These are phyloP conservation scores for Cenchrus fungigraminus DNA, from an alignment of 176 grass and related monocot genomes.

Conservation along the genomic window DNA sequence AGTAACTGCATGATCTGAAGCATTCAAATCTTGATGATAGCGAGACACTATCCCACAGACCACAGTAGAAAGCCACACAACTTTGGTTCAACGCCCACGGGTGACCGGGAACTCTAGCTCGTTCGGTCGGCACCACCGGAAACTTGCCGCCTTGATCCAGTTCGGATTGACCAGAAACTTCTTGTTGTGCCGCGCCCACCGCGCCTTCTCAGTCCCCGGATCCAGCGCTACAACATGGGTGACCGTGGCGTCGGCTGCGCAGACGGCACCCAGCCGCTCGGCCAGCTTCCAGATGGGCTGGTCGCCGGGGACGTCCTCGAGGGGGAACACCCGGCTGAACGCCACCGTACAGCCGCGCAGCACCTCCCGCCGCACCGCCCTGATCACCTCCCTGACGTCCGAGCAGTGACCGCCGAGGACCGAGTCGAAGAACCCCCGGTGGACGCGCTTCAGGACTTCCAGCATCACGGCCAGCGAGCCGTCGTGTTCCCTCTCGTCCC, in stretches of 20 bases:
- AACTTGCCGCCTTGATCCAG: conserved; percentile 59
- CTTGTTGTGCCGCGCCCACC: conserved; percentile 49
- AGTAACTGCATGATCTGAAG: neutral
- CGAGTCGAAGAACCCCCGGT: conserved; percentile 66
- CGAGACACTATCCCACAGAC: too few relatives aligned
- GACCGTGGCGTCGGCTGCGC: conserved; percentile 33
- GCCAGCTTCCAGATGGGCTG: conserved; percentile 56
- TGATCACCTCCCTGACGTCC: conserved; percentile 35
- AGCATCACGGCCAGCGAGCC: conserved; percentile 58
- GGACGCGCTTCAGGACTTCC: conserved; percentile 48
- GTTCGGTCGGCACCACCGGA: conserved; percentile 50
- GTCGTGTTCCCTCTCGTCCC: conserved; percentile 65
- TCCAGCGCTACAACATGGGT: conserved; percentile 65
- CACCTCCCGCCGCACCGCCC: conserved; percentile 33
- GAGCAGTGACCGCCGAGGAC: neutral
- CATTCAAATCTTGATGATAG: neutral
- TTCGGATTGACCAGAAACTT: conserved; percentile 56
- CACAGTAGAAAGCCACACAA: neutral
- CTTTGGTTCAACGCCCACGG: neutral
- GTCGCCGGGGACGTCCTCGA: conserved; percentile 22
- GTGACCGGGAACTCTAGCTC: conserved; percentile 44
- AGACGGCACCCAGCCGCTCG: conserved; percentile 62
- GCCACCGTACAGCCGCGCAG: conserved; percentile 65
- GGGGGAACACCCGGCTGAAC: conserved; percentile 58
- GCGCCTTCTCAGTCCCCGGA: conserved; percentile 47